A percentile compares a stretch with the other conserved stretches of the same genome.
Conservation (phyloP, 108 stramenopile genomes). For the Cylindrotheca fusiformis region DNA sequence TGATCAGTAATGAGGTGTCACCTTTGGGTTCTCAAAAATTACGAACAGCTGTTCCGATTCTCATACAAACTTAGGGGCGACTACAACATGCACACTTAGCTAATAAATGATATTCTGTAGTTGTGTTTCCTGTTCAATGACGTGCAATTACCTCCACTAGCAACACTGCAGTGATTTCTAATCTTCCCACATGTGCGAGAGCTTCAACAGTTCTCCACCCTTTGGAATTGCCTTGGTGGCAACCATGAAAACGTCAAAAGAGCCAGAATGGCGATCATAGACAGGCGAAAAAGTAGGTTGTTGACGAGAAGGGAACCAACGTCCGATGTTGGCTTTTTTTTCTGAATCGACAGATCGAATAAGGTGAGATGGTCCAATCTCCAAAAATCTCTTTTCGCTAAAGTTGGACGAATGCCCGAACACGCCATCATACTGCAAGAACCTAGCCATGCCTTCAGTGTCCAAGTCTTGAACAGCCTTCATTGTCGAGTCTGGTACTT, state of each 20-base stretch:
- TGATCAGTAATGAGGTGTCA: too few relatives aligned
- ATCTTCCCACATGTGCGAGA: too few relatives aligned
- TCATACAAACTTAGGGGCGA: too few relatives aligned
- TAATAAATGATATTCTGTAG: too few relatives aligned
- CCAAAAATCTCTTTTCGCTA: constrained; percentile 34
- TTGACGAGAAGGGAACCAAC: constrained; percentile 54
- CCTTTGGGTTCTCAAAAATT: too few relatives aligned
- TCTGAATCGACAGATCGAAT: constrained; percentile 46
- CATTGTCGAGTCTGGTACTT: not conserved
- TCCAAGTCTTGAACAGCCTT: not conserved
- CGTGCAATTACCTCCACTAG: too few relatives aligned
- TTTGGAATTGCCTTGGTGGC: constrained; percentile 62
- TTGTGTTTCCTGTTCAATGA: too few relatives aligned
- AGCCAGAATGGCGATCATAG: constrained; percentile 66
- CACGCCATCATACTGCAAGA: not conserved
- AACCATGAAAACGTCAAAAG: constrained; percentile 69
- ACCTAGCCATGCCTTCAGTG: not conserved
- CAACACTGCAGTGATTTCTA: too few relatives aligned
- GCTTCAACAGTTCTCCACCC: constrained; percentile 44
- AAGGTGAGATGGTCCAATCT: constrained; percentile 63
- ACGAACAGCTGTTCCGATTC: too few relatives aligned
- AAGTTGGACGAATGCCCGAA: not conserved
- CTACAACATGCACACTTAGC: too few relatives aligned
- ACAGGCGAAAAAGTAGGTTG: constrained; percentile 72
- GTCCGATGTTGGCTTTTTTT: constrained; percentile 55